Evolutionary conservation across 306 rosid species (phyloP).

Genomic region (Trifolium repens): DNA sequence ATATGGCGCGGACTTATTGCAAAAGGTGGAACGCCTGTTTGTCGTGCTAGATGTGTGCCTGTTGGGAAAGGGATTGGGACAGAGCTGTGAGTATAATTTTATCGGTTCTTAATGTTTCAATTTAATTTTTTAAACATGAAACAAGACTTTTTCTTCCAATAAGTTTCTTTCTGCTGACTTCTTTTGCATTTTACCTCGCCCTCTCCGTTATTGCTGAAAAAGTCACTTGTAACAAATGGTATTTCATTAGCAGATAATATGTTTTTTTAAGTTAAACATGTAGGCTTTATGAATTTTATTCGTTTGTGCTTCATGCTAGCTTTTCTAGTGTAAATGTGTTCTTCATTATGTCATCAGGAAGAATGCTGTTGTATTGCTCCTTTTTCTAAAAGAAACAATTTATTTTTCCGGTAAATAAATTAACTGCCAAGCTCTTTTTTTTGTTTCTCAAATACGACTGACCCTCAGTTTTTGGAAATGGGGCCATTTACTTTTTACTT

Average conservation of each 20-base stretch:
- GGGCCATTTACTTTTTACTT: conserved; percentile 15
- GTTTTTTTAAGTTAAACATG: conserved; percentile 1
- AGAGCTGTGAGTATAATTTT: conserved; percentile 82
- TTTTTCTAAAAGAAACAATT: not conserved
- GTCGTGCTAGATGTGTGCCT: conserved; percentile 94
- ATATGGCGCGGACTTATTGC: conserved; percentile 96
- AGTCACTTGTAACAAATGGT: not conserved
- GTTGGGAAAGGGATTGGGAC: conserved; percentile 80
- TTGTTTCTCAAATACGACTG: not conserved
- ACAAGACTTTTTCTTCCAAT: conserved; percentile 11
- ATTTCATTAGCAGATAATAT: not conserved
- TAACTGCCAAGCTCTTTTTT: not conserved
- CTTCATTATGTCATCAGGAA: conserved; percentile 11
- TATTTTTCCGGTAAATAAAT: conserved; percentile 15
- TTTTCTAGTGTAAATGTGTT: conserved; percentile 15
- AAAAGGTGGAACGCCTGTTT: conserved; percentile 98
- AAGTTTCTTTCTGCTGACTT: conserved; percentile 21
- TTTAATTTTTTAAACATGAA: conserved; percentile 23
- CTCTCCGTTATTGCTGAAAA: not conserved
- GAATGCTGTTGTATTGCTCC: conserved; percentile 9
- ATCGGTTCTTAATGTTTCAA: conserved; percentile 28
- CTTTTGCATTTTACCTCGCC: conserved; percentile 11
- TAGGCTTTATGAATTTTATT: conserved; percentile 23
- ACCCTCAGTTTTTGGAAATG: not conserved
- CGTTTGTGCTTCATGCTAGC: conserved; percentile 12